Evolutionary conservation across 441 rosid species (phyloP).

Genomic region (Monsonia emarginata): DNA sequence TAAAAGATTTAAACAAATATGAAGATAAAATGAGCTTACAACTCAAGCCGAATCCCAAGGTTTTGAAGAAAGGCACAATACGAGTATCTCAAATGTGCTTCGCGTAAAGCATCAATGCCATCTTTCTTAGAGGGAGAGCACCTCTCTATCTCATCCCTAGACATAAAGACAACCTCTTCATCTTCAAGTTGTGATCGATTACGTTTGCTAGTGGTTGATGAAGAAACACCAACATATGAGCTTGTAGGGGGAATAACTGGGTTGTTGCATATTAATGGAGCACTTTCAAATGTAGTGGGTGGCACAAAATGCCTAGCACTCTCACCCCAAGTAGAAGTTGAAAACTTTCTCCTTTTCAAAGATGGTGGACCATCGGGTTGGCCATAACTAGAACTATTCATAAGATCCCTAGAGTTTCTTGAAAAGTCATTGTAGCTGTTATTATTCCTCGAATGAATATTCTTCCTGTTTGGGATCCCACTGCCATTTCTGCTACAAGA

Average conservation of each 20-base stretch:
- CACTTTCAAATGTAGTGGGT: slow-evolving; percentile 20
- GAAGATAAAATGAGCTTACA: slow-evolving; percentile 35
- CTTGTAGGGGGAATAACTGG: slow-evolving; percentile 25
- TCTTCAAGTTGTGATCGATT: slow-evolving; percentile 50
- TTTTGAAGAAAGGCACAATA: slow-evolving; percentile 61
- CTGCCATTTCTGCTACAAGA: slow-evolving; percentile 25
- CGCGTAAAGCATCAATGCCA: slow-evolving; percentile 59
- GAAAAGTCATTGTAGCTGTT: slow-evolving; percentile 20
- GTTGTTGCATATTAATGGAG: slow-evolving; percentile 22
- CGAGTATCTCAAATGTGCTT: slow-evolving; percentile 64
- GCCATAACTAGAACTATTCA: slow-evolving; percentile 19
- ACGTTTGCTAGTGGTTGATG: slow-evolving; percentile 40
- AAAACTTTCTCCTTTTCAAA: slow-evolving; percentile 47
- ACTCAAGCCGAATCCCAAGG: slow-evolving; percentile 55
- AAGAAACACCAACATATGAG: slow-evolving; percentile 33
- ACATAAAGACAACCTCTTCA: slow-evolving; percentile 44
- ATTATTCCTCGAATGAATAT: slow-evolving; percentile 19
- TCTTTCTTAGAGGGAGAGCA: slow-evolving; percentile 70
- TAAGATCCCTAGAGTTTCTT: slow-evolving; percentile 25
- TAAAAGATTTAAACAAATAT: neutral
- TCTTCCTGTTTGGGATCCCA: slow-evolving; percentile 21
- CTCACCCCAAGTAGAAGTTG: slow-evolving; percentile 40
- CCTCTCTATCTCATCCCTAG: slow-evolving; percentile 65
- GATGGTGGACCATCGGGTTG: slow-evolving; percentile 33
- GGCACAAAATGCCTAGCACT: slow-evolving; percentile 22